These are phyloP conservation scores for Sporobolomyces roseus DNA, from an alignment of 768 basidiomycete species.

Conservation along the genomic window DNA sequence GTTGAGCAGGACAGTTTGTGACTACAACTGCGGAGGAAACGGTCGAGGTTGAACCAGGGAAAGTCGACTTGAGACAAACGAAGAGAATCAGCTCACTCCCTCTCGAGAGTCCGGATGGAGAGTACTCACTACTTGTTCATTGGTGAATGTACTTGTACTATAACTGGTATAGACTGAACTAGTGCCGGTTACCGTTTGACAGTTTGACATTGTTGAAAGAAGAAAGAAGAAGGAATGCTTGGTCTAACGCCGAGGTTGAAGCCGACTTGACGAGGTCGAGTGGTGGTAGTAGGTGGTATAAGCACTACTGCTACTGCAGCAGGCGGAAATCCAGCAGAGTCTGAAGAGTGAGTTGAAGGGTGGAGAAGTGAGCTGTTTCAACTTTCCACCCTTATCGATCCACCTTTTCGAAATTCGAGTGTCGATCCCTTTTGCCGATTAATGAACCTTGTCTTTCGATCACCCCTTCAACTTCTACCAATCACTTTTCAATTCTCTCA, in stretches of 20 bases:
- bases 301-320: constrained; percentile 3
- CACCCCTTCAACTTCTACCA: no score
- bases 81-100: background rate
- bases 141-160: constrained; percentile 1
- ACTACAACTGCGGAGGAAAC: constrained; percentile 5
- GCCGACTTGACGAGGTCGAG: background rate
- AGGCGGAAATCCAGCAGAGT: background rate
- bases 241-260: background rate
- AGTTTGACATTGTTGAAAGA: constrained; percentile 9
- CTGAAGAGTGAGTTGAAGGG: no score
- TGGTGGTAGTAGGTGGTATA: no score
- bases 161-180: constrained; percentile 4
- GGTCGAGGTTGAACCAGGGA: background rate
- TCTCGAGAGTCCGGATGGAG: background rate
- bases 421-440: no score
- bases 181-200: background rate
- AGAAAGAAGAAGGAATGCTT: background rate
- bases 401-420: no score
- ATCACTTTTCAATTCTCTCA: no score
- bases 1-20: constrained; percentile 1
- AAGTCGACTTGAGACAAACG: constrained; percentile 12
- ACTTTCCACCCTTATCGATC: no score
- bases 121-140: constrained; percentile 11
- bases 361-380: no score
- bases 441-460: no score